Base-by-base conservation (phyloP, 176 grass and related monocot genomes). In the Carex pumila region DNA sequence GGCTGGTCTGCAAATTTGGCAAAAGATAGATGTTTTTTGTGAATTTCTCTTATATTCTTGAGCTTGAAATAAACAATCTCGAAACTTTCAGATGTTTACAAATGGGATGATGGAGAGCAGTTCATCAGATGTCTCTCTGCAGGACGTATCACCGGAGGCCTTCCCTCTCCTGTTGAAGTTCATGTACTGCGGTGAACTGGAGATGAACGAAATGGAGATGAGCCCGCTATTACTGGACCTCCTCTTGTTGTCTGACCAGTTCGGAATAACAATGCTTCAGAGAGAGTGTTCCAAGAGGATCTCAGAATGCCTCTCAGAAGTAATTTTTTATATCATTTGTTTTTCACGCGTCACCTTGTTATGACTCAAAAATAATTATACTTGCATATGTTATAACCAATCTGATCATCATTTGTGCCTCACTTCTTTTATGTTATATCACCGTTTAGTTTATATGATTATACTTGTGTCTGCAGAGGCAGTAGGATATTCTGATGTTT, bases 71-170 rank as follows among this genome's bases (percentile, higher is more conserved):
- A 61, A 85, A 47, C 17, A 47, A 53, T 61, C 10, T 88, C 17
- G 15, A 58, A 69, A 80, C 60, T 67, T 87, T 67, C 85, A 98
- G 92, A 98, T 98, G 95, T 98, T 98, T 61, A 93, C 90, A 70
- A 98, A 98, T 81, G 95, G 95, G 52, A 98, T 98, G 95, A 94
- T 87, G 80, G 95, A 98, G 87, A 98, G 89, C 89, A 90, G 69
- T 22, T 65, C 92, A 9, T 83, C 92, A 2, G 85, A 93, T 68
- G 81, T 95, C 80, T 89, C 57, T 77, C 92, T 98, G 0, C 64
- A 84, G 82, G 95, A 94, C 84, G 80, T 94, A 83, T 84, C 90
- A 61, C 61, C 74, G 18, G 89, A 98, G 88, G 88, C 89, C 41
- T 95, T 98, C 41, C 89, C 72, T 82, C 85, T 91, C 52, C 90